Base-by-base conservation (phyloP, 257 asterid genomes). In the Fraxinus pennsylvanica region DNA sequence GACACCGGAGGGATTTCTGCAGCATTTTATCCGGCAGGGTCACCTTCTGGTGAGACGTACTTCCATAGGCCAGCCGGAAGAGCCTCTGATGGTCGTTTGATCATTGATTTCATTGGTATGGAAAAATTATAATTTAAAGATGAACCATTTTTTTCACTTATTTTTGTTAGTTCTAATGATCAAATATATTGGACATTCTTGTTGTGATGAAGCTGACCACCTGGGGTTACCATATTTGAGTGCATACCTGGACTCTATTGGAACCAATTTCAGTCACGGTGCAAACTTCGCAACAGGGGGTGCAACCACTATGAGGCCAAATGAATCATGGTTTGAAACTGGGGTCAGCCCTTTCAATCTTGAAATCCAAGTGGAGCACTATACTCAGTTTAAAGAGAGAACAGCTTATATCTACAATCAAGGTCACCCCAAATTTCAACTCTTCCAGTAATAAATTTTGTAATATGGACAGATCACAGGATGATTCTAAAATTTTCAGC, bases 221-320 rank as follows among this genome's bases (percentile, higher is more conserved):
- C 39, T 92, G 78, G 87, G 91, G 47, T 17, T 90, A 25, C 96
- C 93, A 3, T 86, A 78, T 73, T 41, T 90, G 81, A 89, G 92
- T 68, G 82, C 97, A 6, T 91, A 90, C 74, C 78, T 91, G 87
- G 93, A 93, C 82, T 82, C 97, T 14, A 52, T 93, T 17, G 93
- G 90, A 74, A 75, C 89, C 73, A 84, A 76, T 47, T 93, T 77
- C 79, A 76, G 38, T 52, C 92, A 83, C 3, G 96, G 97, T 17
- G 89, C 96, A 38, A 89, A 91, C 79, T 93, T 93, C 70, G 96
- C 98, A n/a, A 89, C 94, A 0, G 95, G 96, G 9, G 98, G 98
- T 25, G 90, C 97, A 15, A 93, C 96, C 52, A 81, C 90, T 70
- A 36, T 68, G 76, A 83, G 89, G 43, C 86, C 83, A 7, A 78